Evolutionary conservation across 2,329 filamentous ascomycete species (phyloP), one percentile per base, ranked within the genome.

Genomic region (Beauveria pseudobassiana): DNA sequence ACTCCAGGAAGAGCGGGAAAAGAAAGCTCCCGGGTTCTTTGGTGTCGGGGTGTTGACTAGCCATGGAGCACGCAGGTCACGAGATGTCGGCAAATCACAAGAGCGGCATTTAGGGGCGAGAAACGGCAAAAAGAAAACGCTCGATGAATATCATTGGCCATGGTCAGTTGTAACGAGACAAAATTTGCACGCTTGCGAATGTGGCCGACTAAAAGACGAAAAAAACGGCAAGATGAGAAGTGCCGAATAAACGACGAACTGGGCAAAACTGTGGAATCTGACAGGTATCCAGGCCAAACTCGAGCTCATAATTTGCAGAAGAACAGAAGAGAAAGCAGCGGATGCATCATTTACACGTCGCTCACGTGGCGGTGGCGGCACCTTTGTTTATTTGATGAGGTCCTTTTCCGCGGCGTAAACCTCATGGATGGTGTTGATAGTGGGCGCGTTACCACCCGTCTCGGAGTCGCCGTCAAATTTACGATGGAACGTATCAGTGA

Each of bases 401-500:
- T 40, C 43, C 49, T 59, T 59, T 10, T 56, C 49, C 7, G n/a
- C 50, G 12, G 54, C 54, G n/a, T 54, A 55, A 20, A 38, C 50
- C 28, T 62, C 60, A 22, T 51, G 60, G 18, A 58, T 42, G 9
- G 26, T 46, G 14, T 45, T 22, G 46, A 53, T 22, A 12, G 42
- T 53, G n/a, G 40, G 26, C 53, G 61, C 43, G 49, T 53, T 14
- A 43, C 2, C 51, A 14, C 38, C 52, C 38, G 38, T 61, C 66
- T 72, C 72, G 1, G 69, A 66, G 65, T 75, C 71, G 20, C 66
- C 72, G 7, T 69, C 66, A 12, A 74, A 69, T 5, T 70, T 60
- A 63, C 71, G 65, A 66, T 71, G 71, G 30, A 58, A 64, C 28
- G 64, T 42, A 63, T 84, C 80, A 4, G 81, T 82, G 54, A 86